Conservation (phyloP, 345 rosid species). For the Acer yangbiense region DNA sequence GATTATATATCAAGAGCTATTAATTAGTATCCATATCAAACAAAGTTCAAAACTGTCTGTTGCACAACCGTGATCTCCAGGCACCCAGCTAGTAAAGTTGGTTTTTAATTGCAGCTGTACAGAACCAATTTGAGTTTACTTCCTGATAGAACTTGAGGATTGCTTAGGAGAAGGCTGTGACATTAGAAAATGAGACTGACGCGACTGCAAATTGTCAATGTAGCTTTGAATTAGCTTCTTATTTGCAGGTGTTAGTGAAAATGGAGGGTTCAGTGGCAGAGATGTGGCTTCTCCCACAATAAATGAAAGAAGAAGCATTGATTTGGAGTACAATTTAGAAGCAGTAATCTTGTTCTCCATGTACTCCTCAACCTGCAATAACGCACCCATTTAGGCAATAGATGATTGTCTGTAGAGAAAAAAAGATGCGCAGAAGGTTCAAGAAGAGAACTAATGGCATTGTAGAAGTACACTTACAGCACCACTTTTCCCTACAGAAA, state of each 20-base stretch:
- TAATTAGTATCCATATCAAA: slow-evolving; percentile 9
- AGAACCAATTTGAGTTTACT: slow-evolving; percentile 21
- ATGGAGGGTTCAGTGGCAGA: slow-evolving; percentile 62
- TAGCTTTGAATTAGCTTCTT: slow-evolving; percentile 57
- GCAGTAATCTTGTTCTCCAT: slow-evolving; percentile 57
- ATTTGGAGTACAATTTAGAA: slow-evolving; percentile 60
- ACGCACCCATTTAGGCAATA: background rate
- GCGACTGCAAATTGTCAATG: slow-evolving; percentile 58
- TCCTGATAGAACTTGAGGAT: slow-evolving; percentile 13
- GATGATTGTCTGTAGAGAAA: background rate
- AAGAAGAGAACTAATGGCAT: slow-evolving; percentile 7
- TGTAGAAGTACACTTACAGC: slow-evolving; percentile 46
- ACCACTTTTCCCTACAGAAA: slow-evolving; percentile 58
- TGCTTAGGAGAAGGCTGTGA: slow-evolving; percentile 20
- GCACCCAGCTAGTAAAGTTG: background rate
- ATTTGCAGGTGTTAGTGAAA: slow-evolving; percentile 46
- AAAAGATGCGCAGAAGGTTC: background rate
- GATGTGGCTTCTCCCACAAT: slow-evolving; percentile 59
- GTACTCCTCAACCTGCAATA: slow-evolving; percentile 63
- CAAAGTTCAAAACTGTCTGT: slow-evolving; percentile 22
- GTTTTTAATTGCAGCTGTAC: slow-evolving; percentile 24
- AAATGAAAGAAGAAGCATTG: slow-evolving; percentile 66
- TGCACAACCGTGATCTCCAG: slow-evolving; percentile 12
- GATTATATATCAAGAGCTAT: background rate
- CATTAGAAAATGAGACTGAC: slow-evolving; percentile 39